Conservation (phyloP, 2,329 filamentous ascomycete genomes). For the Microdochium paspali region DNA sequence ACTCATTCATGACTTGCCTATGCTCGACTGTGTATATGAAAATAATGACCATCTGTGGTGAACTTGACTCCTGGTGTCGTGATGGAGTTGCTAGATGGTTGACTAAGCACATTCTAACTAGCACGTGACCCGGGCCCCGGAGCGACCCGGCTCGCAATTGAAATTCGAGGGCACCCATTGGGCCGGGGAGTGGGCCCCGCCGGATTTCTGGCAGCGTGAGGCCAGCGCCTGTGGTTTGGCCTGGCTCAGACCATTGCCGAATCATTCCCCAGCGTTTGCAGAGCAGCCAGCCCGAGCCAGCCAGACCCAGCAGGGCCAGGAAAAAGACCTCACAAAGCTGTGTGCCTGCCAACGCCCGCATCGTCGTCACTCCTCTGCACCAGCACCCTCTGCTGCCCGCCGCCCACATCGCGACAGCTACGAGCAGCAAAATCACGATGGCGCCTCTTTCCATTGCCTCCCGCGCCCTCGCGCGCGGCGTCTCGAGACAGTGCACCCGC, state of each 20-base stretch:
- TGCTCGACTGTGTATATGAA: too few species aligned
- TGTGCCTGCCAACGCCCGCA: slow-evolving; percentile 2
- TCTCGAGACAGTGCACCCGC: slow-evolving; percentile 28
- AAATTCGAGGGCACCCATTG: not conserved
- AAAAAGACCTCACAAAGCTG: slow-evolving; percentile 10
- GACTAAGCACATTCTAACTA: not conserved
- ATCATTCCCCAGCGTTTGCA: not conserved
- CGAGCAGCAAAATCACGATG: too few species aligned
- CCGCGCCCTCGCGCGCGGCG: slow-evolving; percentile 57
- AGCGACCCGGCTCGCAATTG: not conserved
- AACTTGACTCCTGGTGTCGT: too few species aligned
- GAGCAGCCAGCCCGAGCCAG: not conserved
- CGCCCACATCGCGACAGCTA: not conserved
- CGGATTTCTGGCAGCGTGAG: not conserved
- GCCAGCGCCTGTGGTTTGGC: not conserved
- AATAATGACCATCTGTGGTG: too few species aligned
- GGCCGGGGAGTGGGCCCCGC: not conserved
- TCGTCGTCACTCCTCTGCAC: slow-evolving; percentile 1
- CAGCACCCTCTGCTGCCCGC: not conserved
- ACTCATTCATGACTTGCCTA: too few species aligned
- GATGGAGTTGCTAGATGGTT: not conserved
- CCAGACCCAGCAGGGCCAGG: too few species aligned
- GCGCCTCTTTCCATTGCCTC: slow-evolving; percentile 60
- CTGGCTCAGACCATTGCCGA: not conserved
- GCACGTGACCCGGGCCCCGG: not conserved